Base-by-base conservation (phyloP, 306 rosid genomes). In the Cicer yamashitae region DNA sequence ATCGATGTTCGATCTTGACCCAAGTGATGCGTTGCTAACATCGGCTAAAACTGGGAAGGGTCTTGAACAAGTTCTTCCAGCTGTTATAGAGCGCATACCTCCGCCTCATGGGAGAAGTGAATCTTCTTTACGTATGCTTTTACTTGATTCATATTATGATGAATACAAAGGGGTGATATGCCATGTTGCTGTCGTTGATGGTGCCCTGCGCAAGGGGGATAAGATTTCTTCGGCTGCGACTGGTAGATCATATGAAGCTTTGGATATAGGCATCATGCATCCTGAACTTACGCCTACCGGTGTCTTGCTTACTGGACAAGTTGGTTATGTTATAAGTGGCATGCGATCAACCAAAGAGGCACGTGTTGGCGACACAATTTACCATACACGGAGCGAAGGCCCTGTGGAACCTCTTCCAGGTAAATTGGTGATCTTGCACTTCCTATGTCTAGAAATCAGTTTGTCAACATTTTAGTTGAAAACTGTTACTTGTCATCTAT, bases 321-420 rank as follows among this genome's bases (percentile, higher is more conserved):
- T 94, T 50, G 98, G 98, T 30, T 94, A 94, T 67, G 87, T 94
- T 81, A 94, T 94, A 81, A 91, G 88, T 81, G 98, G 98, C 75
- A 94, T 94, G 98, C 94, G 96, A 51, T 87, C 98, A 14, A 91
- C 98, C 75, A 94, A 91, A 85, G 98, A 91, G 77, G 98, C 97
- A 5, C 91, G 97, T 10, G 71, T 94, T 82, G 97, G 97, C 39
- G 98, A 94, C 82, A 91, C 98, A 48, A 94, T 94, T 81, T 82
- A 83, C 83, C 97, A 90, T 76, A 63, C 77, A 71, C 70, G 71
- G 71, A 86, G 60, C n/a, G 10, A 63, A 0, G 78, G 91, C 3
- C 20, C 61, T 1, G 78, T 94, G 3, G 89, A 87, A 82, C 87
- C 96, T 50, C 97, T 94, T 78, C 86, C 96, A 52, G 97, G 98